These are phyloP conservation scores for Oryza meyeriana DNA, from an alignment of 176 grass and related monocot genomes.

Conservation along the genomic window DNA sequence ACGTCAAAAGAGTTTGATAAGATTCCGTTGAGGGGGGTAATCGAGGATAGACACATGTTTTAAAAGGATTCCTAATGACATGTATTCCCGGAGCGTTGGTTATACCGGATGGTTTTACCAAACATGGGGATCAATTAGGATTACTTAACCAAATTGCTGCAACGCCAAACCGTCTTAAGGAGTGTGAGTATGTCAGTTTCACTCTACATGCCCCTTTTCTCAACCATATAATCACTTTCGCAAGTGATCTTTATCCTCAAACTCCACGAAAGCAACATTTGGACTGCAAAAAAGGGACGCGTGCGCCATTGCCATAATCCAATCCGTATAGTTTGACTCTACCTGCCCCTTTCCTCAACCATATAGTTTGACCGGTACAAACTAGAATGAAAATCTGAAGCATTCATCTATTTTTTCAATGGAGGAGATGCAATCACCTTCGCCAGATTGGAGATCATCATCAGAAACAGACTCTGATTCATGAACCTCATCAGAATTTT, in stretches of 20 bases:
- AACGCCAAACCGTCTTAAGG: neutral
- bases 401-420: neutral
- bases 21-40: neutral
- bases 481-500: constrained; percentile 23
- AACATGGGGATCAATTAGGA: neutral
- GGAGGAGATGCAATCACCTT: constrained; percentile 22
- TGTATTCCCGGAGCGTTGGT: neutral
- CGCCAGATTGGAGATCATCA: constrained; percentile 23
- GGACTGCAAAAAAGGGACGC: too few species aligned
- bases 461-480: constrained; percentile 12
- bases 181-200: neutral
- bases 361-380: neutral
- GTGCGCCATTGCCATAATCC: too few species aligned
- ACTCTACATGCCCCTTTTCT: neutral
- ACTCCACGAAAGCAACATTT: too few species aligned
- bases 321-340: neutral
- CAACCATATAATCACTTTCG: neutral
- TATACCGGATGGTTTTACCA: neutral
- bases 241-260: too few species aligned
- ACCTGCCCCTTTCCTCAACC: neutral
- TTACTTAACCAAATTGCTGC: neutral
- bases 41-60: neutral
- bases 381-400: neutral
- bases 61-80: neutral
- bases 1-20: neutral